Conservation (phyloP, 192 early-diverging fungal species). For the Coemansia sp. region DNA sequence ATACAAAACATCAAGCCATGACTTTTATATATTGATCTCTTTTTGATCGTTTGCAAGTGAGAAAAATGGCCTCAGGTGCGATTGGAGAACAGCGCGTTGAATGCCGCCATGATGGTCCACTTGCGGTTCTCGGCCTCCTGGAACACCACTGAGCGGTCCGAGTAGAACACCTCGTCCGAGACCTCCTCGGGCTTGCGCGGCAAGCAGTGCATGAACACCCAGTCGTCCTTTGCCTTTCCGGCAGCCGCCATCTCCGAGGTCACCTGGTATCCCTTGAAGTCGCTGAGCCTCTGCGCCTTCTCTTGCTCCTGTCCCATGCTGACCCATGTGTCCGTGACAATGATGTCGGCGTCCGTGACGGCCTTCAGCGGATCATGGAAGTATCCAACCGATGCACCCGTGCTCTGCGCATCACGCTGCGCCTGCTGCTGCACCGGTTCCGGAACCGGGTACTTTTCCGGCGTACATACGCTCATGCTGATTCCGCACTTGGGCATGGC, state of each 20-base stretch:
- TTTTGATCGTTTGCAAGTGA: neutral
- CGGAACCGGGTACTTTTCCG: constrained; percentile 76
- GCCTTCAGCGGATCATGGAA: constrained; percentile 77
- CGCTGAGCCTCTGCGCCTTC: constrained; percentile 75
- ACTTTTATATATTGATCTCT: neutral
- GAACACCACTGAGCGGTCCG: constrained; percentile 89
- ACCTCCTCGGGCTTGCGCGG: constrained; percentile 97
- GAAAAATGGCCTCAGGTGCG: too few species aligned
- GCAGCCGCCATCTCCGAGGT: constrained; percentile 78
- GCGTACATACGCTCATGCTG: constrained; percentile 79
- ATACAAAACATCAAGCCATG: too few species aligned
- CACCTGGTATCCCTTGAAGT: constrained; percentile 88
- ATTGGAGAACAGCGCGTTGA: constrained; percentile 61
- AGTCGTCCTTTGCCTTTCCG: constrained; percentile 79
- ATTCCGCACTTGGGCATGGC: constrained; percentile 89
- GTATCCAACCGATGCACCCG: constrained; percentile 55
- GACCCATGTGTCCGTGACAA: constrained; percentile 99
- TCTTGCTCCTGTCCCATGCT: constrained; percentile 98
- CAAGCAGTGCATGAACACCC: constrained; percentile 99
- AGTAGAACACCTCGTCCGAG: constrained; percentile 94
- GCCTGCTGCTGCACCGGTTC: constrained; percentile 71
- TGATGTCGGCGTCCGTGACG: constrained; percentile 76
- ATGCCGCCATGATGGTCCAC: constrained; percentile 92
- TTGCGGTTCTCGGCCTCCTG: constrained; percentile 99
- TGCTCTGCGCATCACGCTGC: constrained; percentile 57